Evolutionary conservation across 2,329 filamentous ascomycete genomes (phyloP).

Genomic region (Fonsecaea monophora): DNA sequence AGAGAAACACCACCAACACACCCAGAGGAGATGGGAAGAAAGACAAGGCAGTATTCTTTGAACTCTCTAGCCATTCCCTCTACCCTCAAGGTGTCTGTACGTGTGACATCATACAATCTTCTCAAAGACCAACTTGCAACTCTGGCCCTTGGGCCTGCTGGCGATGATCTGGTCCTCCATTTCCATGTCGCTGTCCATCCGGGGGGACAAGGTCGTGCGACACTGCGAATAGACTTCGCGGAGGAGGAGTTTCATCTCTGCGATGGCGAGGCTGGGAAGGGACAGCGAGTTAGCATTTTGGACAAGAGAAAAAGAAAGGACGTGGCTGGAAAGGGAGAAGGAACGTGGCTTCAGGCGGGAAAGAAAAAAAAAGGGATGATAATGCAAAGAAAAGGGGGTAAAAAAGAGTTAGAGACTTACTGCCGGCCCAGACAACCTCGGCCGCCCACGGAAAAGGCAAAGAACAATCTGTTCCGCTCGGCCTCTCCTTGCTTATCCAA

Average conservation of each 20-base stretch:
- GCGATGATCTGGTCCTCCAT: conserved; percentile 74
- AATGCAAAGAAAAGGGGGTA: not conserved
- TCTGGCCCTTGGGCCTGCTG: conserved; percentile 65
- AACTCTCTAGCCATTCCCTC: no score
- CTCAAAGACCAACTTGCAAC: conserved; percentile 58
- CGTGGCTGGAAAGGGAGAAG: no score
- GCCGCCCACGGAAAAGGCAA: conserved; percentile 31
- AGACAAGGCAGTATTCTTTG: no score
- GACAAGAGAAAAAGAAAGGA: no score
- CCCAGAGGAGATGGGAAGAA: no score
- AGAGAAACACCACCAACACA: no score
- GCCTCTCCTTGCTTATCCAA: conserved; percentile 25
- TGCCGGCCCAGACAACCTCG: conserved; percentile 47
- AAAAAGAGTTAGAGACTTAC: conserved; percentile 55
- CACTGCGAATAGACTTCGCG: conserved; percentile 68
- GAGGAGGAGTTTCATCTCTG: conserved; percentile 72
- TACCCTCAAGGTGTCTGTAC: no score
- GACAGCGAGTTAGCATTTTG: conserved; percentile 14
- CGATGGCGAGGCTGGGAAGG: conserved; percentile 61
- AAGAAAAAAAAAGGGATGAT: no score
- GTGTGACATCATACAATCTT: conserved; percentile 4
- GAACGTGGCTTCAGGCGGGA: not conserved
- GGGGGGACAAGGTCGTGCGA: conserved; percentile 59
- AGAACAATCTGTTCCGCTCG: conserved; percentile 28
- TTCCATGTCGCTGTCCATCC: conserved; percentile 65